Evolutionary conservation across 176 grass and related monocot genomes (phyloP), one percentile per base, ranked within the genome.

Genomic region (Triticum monococcum): DNA sequence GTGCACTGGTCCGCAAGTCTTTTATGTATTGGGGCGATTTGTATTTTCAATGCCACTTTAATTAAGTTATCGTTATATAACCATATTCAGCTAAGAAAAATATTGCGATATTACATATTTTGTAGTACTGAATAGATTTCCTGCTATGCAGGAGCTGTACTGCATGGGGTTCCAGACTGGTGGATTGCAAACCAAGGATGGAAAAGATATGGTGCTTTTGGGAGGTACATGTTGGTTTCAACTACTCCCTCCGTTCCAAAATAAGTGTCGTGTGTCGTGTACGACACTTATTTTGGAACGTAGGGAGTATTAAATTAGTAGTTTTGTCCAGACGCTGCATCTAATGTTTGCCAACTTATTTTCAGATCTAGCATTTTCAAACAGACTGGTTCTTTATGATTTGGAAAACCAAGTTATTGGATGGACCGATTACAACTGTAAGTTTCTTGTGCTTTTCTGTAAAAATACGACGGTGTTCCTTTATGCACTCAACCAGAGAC

Each of bases 391-490:
- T 65, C 75, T 96, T 77, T 96, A 98, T 81, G 94, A 98, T 89
- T 91, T 98, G 36, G 97, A 98, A 86, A 94, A 98, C 65, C 92
- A 96, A 92, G 89, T 85, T 71, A 92, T 98, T 64, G 97, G 97
- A 16, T 98, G 97, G 97, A 85, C 85, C 3, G 79, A 93, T 64
- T 98, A 98, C 87, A 96, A 98, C 90, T 98, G 97, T 98, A 94
- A 91, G 96, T 87, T 32, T 76, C 11, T 23, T 61, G 33, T 56
- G 84, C 28, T 35, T 88, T 56, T 43, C 52, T 4, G 9, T 65
- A 40, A 63, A 68, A 65, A 70, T 24, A 46, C 25, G 11, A 25
- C 2, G 56, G 9, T 52, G 12, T 36, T 75, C 71, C 36, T 68
- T 54, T 86, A 5, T 61, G 32, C 64, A 72, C 22, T 73, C 64